Conservation (phyloP, 192 early-diverging fungal genomes). For the Coemansia sp. region DNA sequence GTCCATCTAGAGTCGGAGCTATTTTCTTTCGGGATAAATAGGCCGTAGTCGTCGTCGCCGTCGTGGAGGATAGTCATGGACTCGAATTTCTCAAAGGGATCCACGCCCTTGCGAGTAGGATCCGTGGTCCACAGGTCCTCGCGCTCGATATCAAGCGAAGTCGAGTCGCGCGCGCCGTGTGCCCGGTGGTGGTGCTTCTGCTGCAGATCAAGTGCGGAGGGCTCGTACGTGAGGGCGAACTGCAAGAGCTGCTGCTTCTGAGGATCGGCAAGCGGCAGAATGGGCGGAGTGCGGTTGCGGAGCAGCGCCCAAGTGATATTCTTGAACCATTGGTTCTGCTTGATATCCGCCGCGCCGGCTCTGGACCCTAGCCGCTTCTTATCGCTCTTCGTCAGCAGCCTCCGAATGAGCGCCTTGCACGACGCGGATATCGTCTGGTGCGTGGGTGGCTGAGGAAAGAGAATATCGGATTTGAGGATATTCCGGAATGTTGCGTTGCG, state of each 20-base stretch:
- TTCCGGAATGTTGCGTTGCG: conserved; percentile 87
- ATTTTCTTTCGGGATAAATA: conserved; percentile 51
- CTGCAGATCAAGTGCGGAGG: conserved; percentile 26
- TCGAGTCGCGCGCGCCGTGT: conserved; percentile 25
- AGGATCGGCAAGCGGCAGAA: conserved; percentile 65
- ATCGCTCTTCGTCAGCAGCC: conserved; percentile 90
- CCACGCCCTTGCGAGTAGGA: conserved; percentile 40
- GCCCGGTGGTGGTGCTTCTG: conserved; percentile 29
- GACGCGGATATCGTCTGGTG: conserved; percentile 50
- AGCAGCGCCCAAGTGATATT: conserved; percentile 90
- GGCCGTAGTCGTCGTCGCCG: conserved; percentile 53
- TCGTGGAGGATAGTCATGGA: conserved; percentile 58
- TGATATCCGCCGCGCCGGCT: conserved; percentile 92
- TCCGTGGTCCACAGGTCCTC: conserved; percentile 51
- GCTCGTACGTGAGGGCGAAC: conserved; percentile 52
- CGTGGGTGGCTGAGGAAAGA: conserved; percentile 64
- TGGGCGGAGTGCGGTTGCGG: conserved; percentile 80
- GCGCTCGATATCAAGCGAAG: conserved; percentile 54
- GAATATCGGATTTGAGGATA: conserved; percentile 76
- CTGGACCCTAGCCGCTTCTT: conserved; percentile 78
- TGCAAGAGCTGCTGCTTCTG: conserved; percentile 55
- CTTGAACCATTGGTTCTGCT: conserved; percentile 89
- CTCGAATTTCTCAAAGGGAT: conserved; percentile 56
- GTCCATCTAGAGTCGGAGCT: conserved; percentile 53
- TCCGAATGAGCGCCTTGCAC: conserved; percentile 75